Percentiles rank a stretch among this genome's conserved stretches.
These are phyloP conservation scores for Didymosphaeria variabile DNA, from an alignment of 2,329 filamentous ascomycete genomes.

Conservation along the genomic window DNA sequence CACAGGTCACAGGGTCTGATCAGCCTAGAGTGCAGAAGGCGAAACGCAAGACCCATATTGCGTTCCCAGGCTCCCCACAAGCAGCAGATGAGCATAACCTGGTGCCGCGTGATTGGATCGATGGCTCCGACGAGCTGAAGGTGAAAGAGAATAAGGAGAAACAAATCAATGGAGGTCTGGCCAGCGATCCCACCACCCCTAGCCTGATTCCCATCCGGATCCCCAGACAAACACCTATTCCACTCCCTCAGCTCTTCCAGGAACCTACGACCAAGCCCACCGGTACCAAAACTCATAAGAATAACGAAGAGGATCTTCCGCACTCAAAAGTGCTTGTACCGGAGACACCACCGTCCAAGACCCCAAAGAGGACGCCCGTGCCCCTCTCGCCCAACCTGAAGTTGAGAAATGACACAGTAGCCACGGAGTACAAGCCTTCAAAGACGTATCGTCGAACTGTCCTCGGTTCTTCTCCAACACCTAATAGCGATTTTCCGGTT, in stretches of 20 bases:
- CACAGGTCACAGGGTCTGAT: background rate
- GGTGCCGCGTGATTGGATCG: background rate
- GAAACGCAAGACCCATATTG: slow-evolving; percentile 6
- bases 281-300: background rate
- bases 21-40: slow-evolving; percentile 9
- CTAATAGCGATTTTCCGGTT: background rate
- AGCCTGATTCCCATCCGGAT: background rate
- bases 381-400: slow-evolving; percentile 9
- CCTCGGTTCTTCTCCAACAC: slow-evolving; percentile 6
- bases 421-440: background rate
- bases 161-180: background rate
- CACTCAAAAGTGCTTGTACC: slow-evolving; percentile 13
- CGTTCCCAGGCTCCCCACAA: background rate
- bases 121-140: slow-evolving; percentile 3
- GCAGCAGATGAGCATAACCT: background rate
- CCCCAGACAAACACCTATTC: slow-evolving; percentile 13
- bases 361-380: slow-evolving; percentile 13
- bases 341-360: slow-evolving; percentile 18
- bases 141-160: slow-evolving; percentile 16
- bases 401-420: background rate
- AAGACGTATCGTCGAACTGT: background rate
- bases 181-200: background rate
- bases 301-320: background rate
- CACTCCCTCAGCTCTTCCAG: slow-evolving; percentile 5
- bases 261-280: background rate